phyloP scores from a whole-genome alignment of 2,329 filamentous ascomycete genomes.

The Aspergillus melleus region DNA sequence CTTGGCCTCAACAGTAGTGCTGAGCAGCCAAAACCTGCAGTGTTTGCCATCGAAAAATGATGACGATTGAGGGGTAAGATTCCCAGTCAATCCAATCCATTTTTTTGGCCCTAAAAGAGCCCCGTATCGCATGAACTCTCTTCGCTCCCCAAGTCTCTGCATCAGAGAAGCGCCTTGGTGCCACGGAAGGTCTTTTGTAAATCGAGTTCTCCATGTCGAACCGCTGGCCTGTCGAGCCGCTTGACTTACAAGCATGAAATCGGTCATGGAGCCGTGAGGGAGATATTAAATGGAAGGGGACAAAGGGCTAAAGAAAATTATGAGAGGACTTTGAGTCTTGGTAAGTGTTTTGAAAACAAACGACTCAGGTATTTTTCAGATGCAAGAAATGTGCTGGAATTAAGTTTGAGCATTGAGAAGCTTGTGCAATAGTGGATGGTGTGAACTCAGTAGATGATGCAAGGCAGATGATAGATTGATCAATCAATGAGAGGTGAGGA shows the following conservation, averaged over 20 bases:
- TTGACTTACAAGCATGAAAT: neutral
- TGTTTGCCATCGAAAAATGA: neutral
- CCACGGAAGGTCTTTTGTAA: neutral
- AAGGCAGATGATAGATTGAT: no score
- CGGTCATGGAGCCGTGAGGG: neutral
- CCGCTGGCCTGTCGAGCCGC: neutral
- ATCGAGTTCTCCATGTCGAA: neutral
- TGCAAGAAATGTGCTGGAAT: no score
- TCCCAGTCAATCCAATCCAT: no score
- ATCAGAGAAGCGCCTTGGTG: neutral
- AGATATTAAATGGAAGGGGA: neutral
- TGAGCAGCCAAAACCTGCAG: neutral
- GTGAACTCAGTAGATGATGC: no score
- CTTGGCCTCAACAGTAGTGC: conserved; percentile 11
- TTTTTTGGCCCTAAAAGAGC: neutral
- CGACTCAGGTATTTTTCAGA: no score
- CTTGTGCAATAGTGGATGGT: no score
- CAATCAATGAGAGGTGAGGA: no score
- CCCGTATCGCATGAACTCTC: neutral
- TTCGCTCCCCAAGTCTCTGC: neutral
- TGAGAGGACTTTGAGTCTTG: no score
- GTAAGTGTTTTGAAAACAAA: no score
- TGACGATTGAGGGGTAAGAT: conserved; percentile 11
- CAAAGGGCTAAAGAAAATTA: no score
- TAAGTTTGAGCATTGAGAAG: no score